These are phyloP conservation scores for Solanum lycopersicoides DNA, from an alignment of 257 asterid species.

Conservation along the genomic window DNA sequence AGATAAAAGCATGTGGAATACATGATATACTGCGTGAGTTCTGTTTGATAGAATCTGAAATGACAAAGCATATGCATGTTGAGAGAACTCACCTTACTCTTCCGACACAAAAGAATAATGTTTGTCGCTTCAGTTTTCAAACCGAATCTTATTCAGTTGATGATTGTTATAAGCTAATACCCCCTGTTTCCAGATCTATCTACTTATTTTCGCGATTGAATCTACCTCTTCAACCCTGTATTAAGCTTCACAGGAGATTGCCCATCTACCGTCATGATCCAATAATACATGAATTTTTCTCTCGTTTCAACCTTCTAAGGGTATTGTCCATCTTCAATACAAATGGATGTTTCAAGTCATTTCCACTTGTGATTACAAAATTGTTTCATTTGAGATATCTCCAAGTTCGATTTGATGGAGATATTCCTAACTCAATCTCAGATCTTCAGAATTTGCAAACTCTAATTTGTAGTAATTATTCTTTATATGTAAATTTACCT, in stretches of 20 bases:
- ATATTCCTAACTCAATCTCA: neutral
- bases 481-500: neutral
- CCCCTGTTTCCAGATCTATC: neutral
- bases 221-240: neutral
- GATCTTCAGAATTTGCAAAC: neutral
- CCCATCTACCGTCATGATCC: neutral
- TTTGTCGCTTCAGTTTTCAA: neutral
- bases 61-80: neutral
- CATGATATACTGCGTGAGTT: constrained; percentile 1
- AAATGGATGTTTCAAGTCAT: neutral
- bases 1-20: neutral
- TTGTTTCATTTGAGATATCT: neutral
- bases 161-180: neutral
- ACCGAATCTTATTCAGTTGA: neutral
- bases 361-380: neutral
- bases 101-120: neutral
- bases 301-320: neutral
- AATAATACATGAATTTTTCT: neutral
- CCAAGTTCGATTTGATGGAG: neutral
- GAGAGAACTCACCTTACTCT: neutral
- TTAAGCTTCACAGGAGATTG: neutral
- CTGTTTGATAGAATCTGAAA: neutral
- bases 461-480: neutral
- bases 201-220: neutral
- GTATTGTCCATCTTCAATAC: neutral